Conservation (phyloP, 768 basidiomycete genomes). For the Auriscalpium vulgare region DNA sequence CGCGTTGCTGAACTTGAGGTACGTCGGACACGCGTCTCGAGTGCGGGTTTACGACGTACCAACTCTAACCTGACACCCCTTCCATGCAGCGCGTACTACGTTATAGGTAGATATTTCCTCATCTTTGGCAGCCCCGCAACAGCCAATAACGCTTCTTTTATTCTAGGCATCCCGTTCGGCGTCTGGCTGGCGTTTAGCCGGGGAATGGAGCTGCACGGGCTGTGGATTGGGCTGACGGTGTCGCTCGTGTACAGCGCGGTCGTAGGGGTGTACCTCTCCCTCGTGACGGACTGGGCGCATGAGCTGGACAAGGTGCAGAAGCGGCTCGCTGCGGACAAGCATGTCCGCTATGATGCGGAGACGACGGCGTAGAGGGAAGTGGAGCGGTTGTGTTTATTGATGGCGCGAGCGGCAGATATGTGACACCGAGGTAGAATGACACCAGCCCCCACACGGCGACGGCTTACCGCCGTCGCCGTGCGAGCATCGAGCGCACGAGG, state of each 20-base stretch:
- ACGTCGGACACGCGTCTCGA: slow-evolving; percentile 13
- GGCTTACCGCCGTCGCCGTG: no score
- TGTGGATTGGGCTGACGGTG: slow-evolving; percentile 79
- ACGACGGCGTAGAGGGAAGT: background rate
- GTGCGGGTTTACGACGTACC: slow-evolving; percentile 3
- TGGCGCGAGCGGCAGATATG: no score
- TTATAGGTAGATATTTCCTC: slow-evolving; percentile 40
- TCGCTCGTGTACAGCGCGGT: slow-evolving; percentile 53
- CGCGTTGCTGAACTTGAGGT: slow-evolving; percentile 74
- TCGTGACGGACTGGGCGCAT: slow-evolving; percentile 59
- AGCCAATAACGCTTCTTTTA: background rate
- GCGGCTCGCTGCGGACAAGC: slow-evolving; percentile 31
- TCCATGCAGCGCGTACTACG: slow-evolving; percentile 58
- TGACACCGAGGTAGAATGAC: no score
- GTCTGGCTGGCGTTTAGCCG: slow-evolving; percentile 65
- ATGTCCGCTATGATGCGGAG: background rate
- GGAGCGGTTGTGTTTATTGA: no score
- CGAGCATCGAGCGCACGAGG: no score
- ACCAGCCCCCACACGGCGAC: no score
- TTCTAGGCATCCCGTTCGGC: slow-evolving; percentile 68
- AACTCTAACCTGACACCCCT: background rate
- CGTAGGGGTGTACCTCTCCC: slow-evolving; percentile 43
- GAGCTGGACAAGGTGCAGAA: slow-evolving; percentile 57
- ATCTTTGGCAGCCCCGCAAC: background rate
- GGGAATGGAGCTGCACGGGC: slow-evolving; percentile 53